Evolutionary conservation across 1,284 basidiomycete genomes (phyloP).

Genomic region (Papiliotrema laurentii): DNA sequence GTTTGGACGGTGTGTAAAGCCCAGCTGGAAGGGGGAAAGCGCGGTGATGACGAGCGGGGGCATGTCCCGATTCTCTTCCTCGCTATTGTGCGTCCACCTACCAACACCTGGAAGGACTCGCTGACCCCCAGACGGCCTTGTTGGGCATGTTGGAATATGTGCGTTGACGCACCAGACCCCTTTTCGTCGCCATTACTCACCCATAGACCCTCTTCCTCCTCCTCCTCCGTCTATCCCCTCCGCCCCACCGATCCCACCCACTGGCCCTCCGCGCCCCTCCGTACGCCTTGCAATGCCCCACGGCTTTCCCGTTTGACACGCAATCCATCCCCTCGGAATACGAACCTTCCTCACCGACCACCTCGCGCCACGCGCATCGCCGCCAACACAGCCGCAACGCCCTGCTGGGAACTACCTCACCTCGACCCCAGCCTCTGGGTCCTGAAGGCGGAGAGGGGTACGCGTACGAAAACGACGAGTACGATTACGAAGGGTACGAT

Average conservation of each 20-base stretch:
- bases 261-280: conserved; percentile 3
- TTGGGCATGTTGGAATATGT: conserved; percentile 21
- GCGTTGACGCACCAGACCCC: conserved; percentile 1
- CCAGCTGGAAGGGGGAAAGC: neutral
- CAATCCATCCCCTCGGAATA: conserved; percentile 3
- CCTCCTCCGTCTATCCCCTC: conserved; percentile 29
- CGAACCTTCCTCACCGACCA: neutral
- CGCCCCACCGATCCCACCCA: conserved; percentile 5
- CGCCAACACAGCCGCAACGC: neutral
- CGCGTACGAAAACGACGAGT: neutral
- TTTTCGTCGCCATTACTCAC: neutral
- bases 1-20: conserved; percentile 12
- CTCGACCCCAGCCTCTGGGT: neutral
- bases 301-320: conserved; percentile 6
- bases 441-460: neutral
- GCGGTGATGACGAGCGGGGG: neutral
- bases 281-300: conserved; percentile 4
- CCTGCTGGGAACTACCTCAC: neutral
- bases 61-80: neutral
- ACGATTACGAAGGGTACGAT: neutral
- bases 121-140: conserved; percentile 5
- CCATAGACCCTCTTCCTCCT: conserved; percentile 21
- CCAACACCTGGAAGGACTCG: neutral
- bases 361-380: neutral
- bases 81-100: neutral